phyloP scores from a whole-genome alignment of 2,329 filamentous ascomycete species.

The Gaeumannomyces tritici region DNA sequence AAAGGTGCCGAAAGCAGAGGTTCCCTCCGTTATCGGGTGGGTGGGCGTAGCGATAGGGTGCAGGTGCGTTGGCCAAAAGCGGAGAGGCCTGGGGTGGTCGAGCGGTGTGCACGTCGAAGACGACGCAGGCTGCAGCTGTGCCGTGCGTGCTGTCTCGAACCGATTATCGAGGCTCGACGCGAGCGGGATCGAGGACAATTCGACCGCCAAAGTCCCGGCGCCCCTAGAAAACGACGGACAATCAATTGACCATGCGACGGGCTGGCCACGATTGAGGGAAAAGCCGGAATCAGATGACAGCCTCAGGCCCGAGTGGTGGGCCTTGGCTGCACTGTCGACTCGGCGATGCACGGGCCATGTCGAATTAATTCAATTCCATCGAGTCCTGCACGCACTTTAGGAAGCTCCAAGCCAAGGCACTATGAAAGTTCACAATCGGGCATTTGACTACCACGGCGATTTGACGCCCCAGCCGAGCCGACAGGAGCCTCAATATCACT shows the following conservation, averaged over 20 bases:
- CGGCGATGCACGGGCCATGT: slow-evolving; percentile 15
- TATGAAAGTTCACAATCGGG: slow-evolving; percentile 36
- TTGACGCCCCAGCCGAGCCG: slow-evolving; percentile 60
- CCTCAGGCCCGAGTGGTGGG: background rate
- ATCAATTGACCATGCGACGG: background rate
- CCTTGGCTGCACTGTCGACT: slow-evolving; percentile 9
- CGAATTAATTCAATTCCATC: background rate
- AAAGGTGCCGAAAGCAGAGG: background rate
- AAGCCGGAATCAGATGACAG: background rate
- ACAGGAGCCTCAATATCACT: slow-evolving; percentile 59
- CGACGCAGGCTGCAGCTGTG: background rate
- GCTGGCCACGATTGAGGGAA: background rate
- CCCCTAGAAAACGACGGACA: too few species aligned
- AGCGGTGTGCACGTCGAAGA: background rate
- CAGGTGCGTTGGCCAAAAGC: slow-evolving; percentile 1
- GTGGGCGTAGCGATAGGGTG: background rate
- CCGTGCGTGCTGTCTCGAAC: background rate
- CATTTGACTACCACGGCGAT: slow-evolving; percentile 59
- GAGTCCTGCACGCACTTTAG: too few species aligned
- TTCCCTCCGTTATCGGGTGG: background rate
- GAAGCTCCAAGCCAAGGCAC: too few species aligned
- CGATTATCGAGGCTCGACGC: too few species aligned
- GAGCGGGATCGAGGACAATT: too few species aligned
- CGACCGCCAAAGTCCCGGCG: background rate
- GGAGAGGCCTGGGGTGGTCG: background rate